These are phyloP conservation scores for Calocybe indica DNA, from an alignment of 768 basidiomycete species.

Conservation along the genomic window DNA sequence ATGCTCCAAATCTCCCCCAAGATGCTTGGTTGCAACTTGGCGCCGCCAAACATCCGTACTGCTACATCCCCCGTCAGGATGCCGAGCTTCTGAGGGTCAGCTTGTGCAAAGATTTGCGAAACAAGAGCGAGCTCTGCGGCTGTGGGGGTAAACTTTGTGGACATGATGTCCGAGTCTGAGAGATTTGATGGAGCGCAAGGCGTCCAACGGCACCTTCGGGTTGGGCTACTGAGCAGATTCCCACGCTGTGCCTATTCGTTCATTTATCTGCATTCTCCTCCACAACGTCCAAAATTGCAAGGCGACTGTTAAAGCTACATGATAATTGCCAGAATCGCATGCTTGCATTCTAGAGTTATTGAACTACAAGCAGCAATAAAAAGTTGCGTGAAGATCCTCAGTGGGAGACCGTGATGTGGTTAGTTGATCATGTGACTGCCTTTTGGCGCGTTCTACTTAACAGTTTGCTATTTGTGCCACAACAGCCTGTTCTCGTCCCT, in stretches of 20 bases:
- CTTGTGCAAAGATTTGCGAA: conserved; percentile 64
- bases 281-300: too few species aligned
- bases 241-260: too few species aligned
- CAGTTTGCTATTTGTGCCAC: conserved; percentile 11
- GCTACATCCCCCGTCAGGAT: conserved; percentile 89
- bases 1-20: conserved; percentile 94
- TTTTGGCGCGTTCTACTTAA: conserved; percentile 9
- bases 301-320: too few species aligned
- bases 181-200: conserved; percentile 6
- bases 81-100: conserved; percentile 75
- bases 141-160: conserved; percentile 38
- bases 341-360: too few species aligned
- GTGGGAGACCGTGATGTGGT: too few species aligned
- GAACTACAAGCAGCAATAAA: too few species aligned
- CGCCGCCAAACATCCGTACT: conserved; percentile 78
- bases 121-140: conserved; percentile 54
- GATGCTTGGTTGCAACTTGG: conserved; percentile 68
- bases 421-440: too few species aligned
- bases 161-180: conserved; percentile 28
- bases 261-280: too few species aligned
- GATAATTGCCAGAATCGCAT: too few species aligned
- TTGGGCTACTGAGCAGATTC: too few species aligned
- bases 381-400: too few species aligned
- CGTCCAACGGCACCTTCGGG: background rate
- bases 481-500: conserved; percentile 14